Percentiles rank a stretch among this genome's conserved stretches.
These are phyloP conservation scores for Globisporangium uncinulatum DNA, from an alignment of 352 stramenopile species.

Conservation along the genomic window DNA sequence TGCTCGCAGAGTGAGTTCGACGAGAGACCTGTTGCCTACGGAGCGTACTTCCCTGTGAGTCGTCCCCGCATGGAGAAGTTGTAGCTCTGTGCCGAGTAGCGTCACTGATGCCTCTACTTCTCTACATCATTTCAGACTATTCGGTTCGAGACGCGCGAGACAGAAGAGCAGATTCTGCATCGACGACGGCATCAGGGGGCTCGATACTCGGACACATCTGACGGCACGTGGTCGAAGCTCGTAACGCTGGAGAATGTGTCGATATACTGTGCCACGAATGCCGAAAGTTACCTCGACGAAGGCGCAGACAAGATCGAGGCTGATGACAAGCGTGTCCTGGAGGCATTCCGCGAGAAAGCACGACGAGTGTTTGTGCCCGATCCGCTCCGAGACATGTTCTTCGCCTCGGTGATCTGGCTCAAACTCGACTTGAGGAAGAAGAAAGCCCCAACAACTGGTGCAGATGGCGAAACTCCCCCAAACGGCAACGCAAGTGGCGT, in stretches of 20 bases:
- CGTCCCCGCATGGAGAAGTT: too few species aligned
- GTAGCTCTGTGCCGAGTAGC: too few species aligned
- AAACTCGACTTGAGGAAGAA: slow-evolving; percentile 49
- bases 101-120: background rate
- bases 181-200: slow-evolving; percentile 48
- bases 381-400: slow-evolving; percentile 35
- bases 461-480: background rate
- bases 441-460: background rate
- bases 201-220: slow-evolving; percentile 25
- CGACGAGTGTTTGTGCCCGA: slow-evolving; percentile 24
- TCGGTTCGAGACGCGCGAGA: slow-evolving; percentile 38
- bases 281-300: slow-evolving; percentile 22
- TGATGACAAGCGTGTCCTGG: slow-evolving; percentile 11
- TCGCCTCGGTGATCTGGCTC: slow-evolving; percentile 46
- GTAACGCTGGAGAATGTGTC: slow-evolving; percentile 55
- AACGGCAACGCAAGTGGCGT: background rate
- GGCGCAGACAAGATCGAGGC: background rate
- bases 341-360: slow-evolving; percentile 31
- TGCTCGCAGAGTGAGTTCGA: slow-evolving; percentile 34
- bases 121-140: slow-evolving; percentile 26
- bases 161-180: slow-evolving; percentile 57
- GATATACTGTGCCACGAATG: slow-evolving; percentile 52
- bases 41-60: slow-evolving; percentile 33
- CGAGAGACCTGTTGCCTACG: slow-evolving; percentile 41
- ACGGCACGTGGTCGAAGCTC: slow-evolving; percentile 41